These are phyloP conservation scores for Achlya hypogyna DNA, from an alignment of 352 stramenopile species.

Conservation along the genomic window DNA sequence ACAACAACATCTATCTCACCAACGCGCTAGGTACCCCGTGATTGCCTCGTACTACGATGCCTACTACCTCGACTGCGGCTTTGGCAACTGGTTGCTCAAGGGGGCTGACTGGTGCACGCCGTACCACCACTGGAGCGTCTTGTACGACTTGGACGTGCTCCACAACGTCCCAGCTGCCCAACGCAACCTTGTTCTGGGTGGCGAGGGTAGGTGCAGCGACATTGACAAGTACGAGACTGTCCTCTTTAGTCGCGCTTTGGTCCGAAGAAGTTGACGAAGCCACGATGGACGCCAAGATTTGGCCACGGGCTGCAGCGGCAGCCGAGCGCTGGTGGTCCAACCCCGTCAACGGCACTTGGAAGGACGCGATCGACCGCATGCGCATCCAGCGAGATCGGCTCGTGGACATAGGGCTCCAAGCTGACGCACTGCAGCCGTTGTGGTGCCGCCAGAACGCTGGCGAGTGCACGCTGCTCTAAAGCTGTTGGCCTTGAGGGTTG, in stretches of 20 bases:
- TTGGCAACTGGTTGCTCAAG: constrained; percentile 4
- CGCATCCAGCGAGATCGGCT: constrained; percentile 15
- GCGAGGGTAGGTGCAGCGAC: background rate
- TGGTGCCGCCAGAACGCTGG: constrained; percentile 12
- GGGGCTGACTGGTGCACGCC: background rate
- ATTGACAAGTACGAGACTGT: background rate
- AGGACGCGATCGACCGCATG: constrained; percentile 4
- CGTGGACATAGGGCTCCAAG: constrained; percentile 3
- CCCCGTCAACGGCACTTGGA: background rate
- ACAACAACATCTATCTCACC: background rate
- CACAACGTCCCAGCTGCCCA: background rate
- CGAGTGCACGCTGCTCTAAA: constrained; percentile 7
- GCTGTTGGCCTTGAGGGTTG: background rate
- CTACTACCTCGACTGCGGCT: constrained; percentile 15
- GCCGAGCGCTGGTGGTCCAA: constrained; percentile 17
- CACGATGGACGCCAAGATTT: constrained; percentile 13
- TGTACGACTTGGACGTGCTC: constrained; percentile 11
- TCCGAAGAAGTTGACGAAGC: constrained; percentile 9
- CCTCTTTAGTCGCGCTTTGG: background rate
- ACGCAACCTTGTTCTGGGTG: constrained; percentile 3
- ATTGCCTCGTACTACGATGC: constrained; percentile 5
- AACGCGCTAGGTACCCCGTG: constrained; percentile 9
- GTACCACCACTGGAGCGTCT: background rate
- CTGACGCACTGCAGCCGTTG: constrained; percentile 13
- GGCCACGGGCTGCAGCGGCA: constrained; percentile 6